Percentiles rank a stretch among this genome's conserved stretches.
Conservation (phyloP, 164 flowering plant genomes). For the Aristolochia contorta region DNA sequence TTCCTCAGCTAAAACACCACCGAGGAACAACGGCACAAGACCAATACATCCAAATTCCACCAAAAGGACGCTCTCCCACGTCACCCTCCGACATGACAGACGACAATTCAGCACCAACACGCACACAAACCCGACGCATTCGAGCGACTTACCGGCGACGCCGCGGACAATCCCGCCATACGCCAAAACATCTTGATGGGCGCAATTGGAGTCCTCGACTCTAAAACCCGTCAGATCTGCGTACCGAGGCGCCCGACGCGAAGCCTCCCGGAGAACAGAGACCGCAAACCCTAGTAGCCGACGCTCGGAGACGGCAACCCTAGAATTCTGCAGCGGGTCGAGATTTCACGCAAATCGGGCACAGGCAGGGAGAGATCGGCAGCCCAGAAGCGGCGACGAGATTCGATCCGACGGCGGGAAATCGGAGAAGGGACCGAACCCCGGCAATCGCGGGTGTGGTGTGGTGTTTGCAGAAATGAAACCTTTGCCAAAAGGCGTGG, state of each 20-base stretch:
- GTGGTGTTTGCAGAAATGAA: too few relatives aligned
- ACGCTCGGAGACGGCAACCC: not conserved
- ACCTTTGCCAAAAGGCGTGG: too few relatives aligned
- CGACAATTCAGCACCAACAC: not conserved
- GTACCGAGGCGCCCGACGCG: slow-evolving; percentile 1
- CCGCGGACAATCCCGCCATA: slow-evolving; percentile 85
- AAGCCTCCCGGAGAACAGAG: not conserved
- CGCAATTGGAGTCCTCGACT: slow-evolving; percentile 9
- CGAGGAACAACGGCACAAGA: too few relatives aligned
- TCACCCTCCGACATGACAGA: too few relatives aligned
- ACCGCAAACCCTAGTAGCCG: slow-evolving; percentile 1
- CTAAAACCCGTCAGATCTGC: slow-evolving; percentile 15
- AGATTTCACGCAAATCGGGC: not conserved
- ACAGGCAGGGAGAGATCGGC: not conserved
- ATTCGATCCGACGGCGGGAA: not conserved
- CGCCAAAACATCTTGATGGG: slow-evolving; percentile 77
- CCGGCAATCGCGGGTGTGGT: slow-evolving; percentile 1
- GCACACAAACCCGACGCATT: too few relatives aligned
- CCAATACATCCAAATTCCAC: too few relatives aligned
- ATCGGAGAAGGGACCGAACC: not conserved
- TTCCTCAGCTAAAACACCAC: too few relatives aligned
- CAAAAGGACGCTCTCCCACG: too few relatives aligned
- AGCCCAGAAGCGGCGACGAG: not conserved
- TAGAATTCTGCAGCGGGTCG: not conserved
- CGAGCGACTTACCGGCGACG: slow-evolving; percentile 61